A percentile compares a stretch with the other conserved stretches of the same genome.
phyloP scores from a whole-genome alignment of 305 asterid genomes.

The Coffea humblotiana region DNA sequence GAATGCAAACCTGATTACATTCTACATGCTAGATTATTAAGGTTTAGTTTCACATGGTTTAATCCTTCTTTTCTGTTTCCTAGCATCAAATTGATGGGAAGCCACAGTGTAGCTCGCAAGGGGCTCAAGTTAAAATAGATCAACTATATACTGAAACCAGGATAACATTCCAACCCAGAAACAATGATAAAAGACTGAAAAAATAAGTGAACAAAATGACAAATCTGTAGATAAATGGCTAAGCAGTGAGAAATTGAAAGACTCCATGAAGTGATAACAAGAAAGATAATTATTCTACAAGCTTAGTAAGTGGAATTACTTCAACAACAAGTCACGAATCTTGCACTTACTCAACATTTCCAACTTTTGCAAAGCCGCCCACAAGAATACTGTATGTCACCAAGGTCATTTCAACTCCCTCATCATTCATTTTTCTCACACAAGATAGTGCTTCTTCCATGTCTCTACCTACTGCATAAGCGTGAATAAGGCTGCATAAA shows the following conservation, averaged over 20 bases:
- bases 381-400: slow-evolving; percentile 92
- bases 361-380: slow-evolving; percentile 80
- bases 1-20: neutral
- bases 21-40: neutral
- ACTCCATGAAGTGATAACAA: neutral
- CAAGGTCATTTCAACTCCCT: slow-evolving; percentile 84
- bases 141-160: neutral
- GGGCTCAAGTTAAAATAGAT: neutral
- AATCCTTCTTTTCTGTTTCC: neutral
- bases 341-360: slow-evolving; percentile 71
- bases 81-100: neutral
- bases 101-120: neutral
- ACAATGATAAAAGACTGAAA: neutral
- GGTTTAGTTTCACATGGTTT: neutral
- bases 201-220: neutral
- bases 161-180: neutral
- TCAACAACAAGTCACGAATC: neutral
- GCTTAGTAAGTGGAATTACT: neutral
- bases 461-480: slow-evolving; percentile 92
- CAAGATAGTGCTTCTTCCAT: slow-evolving; percentile 98
- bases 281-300: neutral
- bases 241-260: neutral
- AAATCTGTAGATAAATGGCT: neutral
- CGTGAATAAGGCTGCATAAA: slow-evolving; percentile 86
- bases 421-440: slow-evolving; percentile 82